A percentile compares a stretch with the other conserved stretches of the same genome.
Evolutionary conservation across 1,284 basidiomycete species (phyloP).

Genomic region (Ganoderma meredithae): DNA sequence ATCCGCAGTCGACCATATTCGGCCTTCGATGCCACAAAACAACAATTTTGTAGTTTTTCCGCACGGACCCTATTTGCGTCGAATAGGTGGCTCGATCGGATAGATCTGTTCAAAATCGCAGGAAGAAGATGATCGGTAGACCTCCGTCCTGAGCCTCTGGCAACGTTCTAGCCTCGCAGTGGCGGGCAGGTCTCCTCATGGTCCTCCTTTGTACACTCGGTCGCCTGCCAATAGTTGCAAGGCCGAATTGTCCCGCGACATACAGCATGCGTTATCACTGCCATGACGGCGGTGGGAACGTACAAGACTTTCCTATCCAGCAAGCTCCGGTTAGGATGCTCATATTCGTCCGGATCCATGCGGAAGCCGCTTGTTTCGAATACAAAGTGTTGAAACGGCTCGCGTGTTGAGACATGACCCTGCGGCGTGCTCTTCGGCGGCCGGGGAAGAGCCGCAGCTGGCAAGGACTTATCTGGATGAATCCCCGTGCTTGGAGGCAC

Average conservation of each 20-base stretch:
- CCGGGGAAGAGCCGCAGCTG: neutral
- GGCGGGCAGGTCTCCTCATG: neutral
- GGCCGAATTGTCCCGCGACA: neutral
- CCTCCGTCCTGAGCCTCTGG: neutral
- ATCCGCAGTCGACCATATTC: neutral
- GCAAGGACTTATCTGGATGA: neutral
- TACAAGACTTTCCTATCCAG: neutral
- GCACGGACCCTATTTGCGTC: neutral
- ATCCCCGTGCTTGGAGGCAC: neutral
- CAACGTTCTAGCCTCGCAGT: neutral
- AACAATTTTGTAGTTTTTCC: neutral
- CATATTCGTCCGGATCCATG: neutral
- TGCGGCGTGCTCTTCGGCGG: neutral
- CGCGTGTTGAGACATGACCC: neutral
- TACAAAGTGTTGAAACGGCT: neutral
- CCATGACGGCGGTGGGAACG: neutral
- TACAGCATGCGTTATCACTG: neutral
- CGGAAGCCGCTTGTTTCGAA: neutral
- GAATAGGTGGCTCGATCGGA: neutral
- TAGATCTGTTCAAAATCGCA: slow-evolving; percentile 6
- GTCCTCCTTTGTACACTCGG: neutral
- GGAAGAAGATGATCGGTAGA: neutral
- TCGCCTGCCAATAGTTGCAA: neutral
- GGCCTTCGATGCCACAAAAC: neutral
- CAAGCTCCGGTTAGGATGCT: neutral